Percentiles rank a stretch among this genome's conserved stretches.
Evolutionary conservation across 306 rosid species (phyloP).

Genomic region (Cucurbita maxima): DNA sequence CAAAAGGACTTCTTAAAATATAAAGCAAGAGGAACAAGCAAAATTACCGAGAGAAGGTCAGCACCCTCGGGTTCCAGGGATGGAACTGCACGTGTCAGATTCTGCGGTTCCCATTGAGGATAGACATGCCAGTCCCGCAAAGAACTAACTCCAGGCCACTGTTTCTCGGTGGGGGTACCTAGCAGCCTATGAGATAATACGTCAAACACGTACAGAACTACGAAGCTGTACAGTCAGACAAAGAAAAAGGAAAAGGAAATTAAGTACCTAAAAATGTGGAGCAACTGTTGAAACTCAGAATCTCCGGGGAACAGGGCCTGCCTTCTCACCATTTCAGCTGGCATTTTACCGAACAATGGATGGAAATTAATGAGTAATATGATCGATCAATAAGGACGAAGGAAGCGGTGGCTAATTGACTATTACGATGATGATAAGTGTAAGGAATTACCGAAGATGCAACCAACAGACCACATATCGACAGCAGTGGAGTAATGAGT

Average conservation of each 20-base stretch:
- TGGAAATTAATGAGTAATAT: not conserved
- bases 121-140: slow-evolving; percentile 88
- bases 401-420: not conserved
- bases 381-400: not conserved
- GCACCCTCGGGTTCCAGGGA: slow-evolving; percentile 57
- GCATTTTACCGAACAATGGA: not conserved
- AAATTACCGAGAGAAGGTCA: slow-evolving; percentile 63
- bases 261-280: slow-evolving; percentile 63
- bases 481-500: slow-evolving; percentile 84
- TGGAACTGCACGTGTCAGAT: slow-evolving; percentile 63
- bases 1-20: not conserved
- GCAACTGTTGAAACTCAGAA: slow-evolving; percentile 87
- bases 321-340: slow-evolving; percentile 85
- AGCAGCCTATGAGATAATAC: slow-evolving; percentile 31
- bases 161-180: slow-evolving; percentile 76
- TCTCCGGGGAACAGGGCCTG: slow-evolving; percentile 88
- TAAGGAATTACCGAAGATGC: slow-evolving; percentile 48
- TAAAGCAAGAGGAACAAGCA: not conserved
- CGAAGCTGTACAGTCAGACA: not conserved
- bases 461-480: slow-evolving; percentile 96
- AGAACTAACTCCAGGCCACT: slow-evolving; percentile 81
- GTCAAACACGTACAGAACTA: not conserved
- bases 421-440: not conserved
- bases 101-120: slow-evolving; percentile 78
- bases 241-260: not conserved